Percentiles rank a stretch among this genome's conserved stretches.
Conservation (phyloP, 768 basidiomycete species). For the Pholiota microspora region DNA sequence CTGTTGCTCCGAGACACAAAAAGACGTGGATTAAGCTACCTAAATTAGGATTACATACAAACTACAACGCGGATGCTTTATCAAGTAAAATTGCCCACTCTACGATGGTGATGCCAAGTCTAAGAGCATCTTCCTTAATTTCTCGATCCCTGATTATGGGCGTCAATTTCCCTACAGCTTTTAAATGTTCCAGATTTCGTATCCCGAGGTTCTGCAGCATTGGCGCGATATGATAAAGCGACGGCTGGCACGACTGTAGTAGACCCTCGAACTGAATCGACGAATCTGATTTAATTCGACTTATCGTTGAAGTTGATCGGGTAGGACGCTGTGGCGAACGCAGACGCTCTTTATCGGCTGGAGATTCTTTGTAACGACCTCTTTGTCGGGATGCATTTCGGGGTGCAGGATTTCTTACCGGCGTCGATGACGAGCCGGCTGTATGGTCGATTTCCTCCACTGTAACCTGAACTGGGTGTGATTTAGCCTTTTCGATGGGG, state of each 20-base stretch:
- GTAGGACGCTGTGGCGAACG: conserved; percentile 37
- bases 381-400: conserved; percentile 3
- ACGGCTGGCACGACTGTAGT: conserved; percentile 62
- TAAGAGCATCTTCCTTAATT: conserved; percentile 68
- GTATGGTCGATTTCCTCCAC: conserved; percentile 1
- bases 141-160: conserved; percentile 69
- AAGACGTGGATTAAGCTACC: not conserved
- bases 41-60: not conserved
- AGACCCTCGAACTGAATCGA: conserved; percentile 47
- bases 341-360: conserved; percentile 24
- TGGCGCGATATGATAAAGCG: conserved; percentile 60
- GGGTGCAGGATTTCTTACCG: conserved; percentile 3
- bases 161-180: conserved; percentile 57
- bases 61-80: conserved; percentile 40
- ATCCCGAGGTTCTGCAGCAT: conserved; percentile 60
- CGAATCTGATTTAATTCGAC: conserved; percentile 37
- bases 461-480: conserved; percentile 7
- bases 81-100: conserved; percentile 82
- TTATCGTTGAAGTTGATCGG: conserved; percentile 40
- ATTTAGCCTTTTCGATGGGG: conserved; percentile 20
- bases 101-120: conserved; percentile 64
- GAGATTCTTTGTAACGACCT: conserved; percentile 21
- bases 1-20: not conserved
- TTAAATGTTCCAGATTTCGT: conserved; percentile 54
- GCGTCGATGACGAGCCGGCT: conserved; percentile 15